Base-by-base conservation (phyloP, 169 alveolate genomes). In the Besnoitia besnoiti region DNA sequence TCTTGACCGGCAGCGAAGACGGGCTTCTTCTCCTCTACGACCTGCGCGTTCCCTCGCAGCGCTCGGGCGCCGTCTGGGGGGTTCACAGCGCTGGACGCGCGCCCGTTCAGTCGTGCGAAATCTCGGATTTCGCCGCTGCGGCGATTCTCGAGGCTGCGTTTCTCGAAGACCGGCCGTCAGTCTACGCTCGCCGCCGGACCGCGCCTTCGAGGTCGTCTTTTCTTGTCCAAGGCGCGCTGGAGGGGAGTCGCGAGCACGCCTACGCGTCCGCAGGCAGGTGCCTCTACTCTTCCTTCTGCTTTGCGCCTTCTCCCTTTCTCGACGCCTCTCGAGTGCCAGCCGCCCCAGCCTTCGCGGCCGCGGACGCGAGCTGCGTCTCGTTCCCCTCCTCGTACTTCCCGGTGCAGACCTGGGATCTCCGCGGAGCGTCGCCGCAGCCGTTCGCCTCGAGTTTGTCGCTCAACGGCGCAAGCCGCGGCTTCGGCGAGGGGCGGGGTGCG, bases 1-100 rank as follows among this genome's bases (percentile, higher is more conserved):
- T 92, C 47, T 90, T 92, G 19, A 49, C 93, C 27, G 92, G 93
- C 19, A 84, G 85, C 35, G 92, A 76, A n/a, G 76, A 61, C 7
- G 94, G 94, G 5, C 85, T 67, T 37, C 42, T 92, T 79, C 85
- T 92, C 51, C 90, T 92, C 27, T 92, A 79, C 79, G 94, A 92
- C 61, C 27, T 82, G 46, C 94, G 94, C 4, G 59, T 40, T 8
- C 87, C 87, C 19, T 40, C 87, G 27, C 87, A 77, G 87, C 87
- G 87, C 37, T 77, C 44, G 12, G 87, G 87, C 33, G 61, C 87
- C 0, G 87, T 77, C 59, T 77, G 87, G 87, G 59, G 61, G 3
- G 82, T n/a, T 19, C 82, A 73, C 59, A 40, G 59, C 14, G 61
- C 87, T 0, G 87, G 50, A 1, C 49, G 40, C 24, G 61, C 49